phyloP scores from a whole-genome alignment of 495 filamentous ascomycete genomes.

The Aspergillus incahuasiensis region DNA sequence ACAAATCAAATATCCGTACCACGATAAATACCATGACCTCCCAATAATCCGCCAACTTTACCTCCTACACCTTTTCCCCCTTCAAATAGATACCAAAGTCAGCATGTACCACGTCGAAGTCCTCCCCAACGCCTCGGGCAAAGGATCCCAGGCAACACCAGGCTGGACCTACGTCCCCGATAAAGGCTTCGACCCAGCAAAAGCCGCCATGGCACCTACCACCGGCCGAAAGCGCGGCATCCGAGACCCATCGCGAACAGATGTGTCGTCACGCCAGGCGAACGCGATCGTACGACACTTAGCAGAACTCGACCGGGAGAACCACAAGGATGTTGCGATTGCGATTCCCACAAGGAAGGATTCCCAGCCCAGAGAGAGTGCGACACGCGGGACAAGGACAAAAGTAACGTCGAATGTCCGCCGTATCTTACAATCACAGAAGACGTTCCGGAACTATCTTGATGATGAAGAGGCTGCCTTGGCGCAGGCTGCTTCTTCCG shows the following conservation, averaged over 20 bases:
- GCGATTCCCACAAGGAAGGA: conserved; percentile 54
- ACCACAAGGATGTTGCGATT: conserved; percentile 65
- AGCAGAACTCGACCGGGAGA: conserved; percentile 76
- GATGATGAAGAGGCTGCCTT: conserved; percentile 79
- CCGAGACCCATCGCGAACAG: conserved; percentile 50
- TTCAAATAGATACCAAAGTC: not conserved
- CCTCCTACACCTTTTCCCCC: not conserved
- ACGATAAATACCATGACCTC: not conserved
- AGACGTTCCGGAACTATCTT: conserved; percentile 87
- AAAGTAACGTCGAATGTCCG: conserved; percentile 79
- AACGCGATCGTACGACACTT: conserved; percentile 72
- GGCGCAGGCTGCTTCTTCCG: conserved; percentile 37
- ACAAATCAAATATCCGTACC: not conserved
- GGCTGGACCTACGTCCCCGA: conserved; percentile 89
- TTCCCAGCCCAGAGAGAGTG: conserved; percentile 33
- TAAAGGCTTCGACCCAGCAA: conserved; percentile 56
- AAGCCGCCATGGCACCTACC: conserved; percentile 52
- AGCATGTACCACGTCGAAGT: conserved; percentile 67
- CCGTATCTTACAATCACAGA: conserved; percentile 84
- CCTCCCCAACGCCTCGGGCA: conserved; percentile 56
- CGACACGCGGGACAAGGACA: conserved; percentile 32
- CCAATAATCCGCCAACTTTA: not conserved
- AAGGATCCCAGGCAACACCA: conserved; percentile 55
- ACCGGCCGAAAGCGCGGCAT: conserved; percentile 61
- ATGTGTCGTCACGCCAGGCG: conserved; percentile 69